Conservation (phyloP, 768 basidiomycete genomes). For the Dendrothele bispora region DNA sequence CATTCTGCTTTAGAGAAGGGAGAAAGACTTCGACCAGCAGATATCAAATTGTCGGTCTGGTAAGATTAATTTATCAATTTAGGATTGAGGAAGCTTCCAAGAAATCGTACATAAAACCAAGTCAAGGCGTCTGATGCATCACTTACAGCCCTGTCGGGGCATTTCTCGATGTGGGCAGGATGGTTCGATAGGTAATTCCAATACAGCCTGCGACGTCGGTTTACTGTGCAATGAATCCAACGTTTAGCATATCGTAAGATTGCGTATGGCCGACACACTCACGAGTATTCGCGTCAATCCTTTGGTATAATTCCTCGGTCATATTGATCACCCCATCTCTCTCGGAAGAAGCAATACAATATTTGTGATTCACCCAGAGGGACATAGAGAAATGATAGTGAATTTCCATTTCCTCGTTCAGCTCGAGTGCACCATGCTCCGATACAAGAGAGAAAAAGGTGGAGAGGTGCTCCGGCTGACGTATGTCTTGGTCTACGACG, state of each 20-base stretch:
- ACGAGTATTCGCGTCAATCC: conserved; percentile 27
- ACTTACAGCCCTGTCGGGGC: conserved; percentile 38
- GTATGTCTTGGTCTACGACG: conserved; percentile 52
- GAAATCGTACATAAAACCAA: conserved; percentile 43
- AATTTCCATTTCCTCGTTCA: conserved; percentile 45
- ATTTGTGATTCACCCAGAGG: conserved; percentile 45
- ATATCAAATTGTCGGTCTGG: conserved; percentile 49
- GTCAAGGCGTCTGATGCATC: conserved; percentile 52
- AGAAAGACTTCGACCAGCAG: conserved; percentile 40
- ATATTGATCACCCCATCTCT: no score
- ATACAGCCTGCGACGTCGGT: conserved; percentile 46
- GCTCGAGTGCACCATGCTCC: conserved; percentile 25
- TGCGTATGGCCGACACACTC: conserved; percentile 5
- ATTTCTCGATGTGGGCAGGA: conserved; percentile 43
- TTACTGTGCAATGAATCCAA: conserved; percentile 32
- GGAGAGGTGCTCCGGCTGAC: conserved; percentile 22
- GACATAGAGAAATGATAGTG: conserved; percentile 31
- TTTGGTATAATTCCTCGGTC: conserved; percentile 28
- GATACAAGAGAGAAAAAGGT: conserved; percentile 16
- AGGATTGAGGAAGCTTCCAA: neutral
- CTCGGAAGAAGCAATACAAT: conserved; percentile 45
- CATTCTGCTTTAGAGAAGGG: conserved; percentile 58
- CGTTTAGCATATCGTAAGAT: neutral
- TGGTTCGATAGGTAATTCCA: conserved; percentile 54
- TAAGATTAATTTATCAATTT: neutral